These are phyloP conservation scores for Nyctanthes arbortristis DNA, from an alignment of 257 asterid genomes.

Conservation along the genomic window DNA sequence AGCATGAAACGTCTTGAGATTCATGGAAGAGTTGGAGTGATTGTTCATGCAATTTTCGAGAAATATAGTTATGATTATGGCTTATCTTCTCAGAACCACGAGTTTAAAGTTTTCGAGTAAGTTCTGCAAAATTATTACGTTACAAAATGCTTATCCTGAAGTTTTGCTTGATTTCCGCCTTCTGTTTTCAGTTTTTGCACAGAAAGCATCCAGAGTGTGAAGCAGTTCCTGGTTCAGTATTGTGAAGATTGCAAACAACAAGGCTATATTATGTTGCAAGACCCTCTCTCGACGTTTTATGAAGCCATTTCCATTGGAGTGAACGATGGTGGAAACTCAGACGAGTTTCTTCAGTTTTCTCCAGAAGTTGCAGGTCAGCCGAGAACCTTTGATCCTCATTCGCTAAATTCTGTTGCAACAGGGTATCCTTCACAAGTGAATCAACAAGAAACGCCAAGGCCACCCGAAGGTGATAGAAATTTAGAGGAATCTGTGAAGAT, in stretches of 20 bases:
- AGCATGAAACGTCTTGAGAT: slow-evolving; percentile 56
- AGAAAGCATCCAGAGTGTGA: slow-evolving; percentile 49
- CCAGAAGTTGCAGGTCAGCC: slow-evolving; percentile 36
- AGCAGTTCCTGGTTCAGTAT: slow-evolving; percentile 58
- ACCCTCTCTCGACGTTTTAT: slow-evolving; percentile 63
- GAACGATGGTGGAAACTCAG: slow-evolving; percentile 19
- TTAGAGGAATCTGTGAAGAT: slow-evolving; percentile 31
- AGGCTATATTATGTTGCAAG: slow-evolving; percentile 53
- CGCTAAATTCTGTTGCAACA: neutral
- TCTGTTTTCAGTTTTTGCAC: slow-evolving; percentile 42
- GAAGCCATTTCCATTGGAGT: slow-evolving; percentile 62
- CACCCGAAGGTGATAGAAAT: slow-evolving; percentile 18
- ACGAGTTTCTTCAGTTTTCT: slow-evolving; percentile 33
- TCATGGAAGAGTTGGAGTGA: slow-evolving; percentile 72
- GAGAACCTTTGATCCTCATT: neutral
- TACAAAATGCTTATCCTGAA: neutral
- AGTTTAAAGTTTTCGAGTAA: slow-evolving; percentile 57
- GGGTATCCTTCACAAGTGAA: neutral
- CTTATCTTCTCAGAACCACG: slow-evolving; percentile 31
- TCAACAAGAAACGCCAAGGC: slow-evolving; percentile 19
- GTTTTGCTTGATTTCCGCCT: neutral
- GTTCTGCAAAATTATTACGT: slow-evolving; percentile 11
- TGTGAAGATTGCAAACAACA: slow-evolving; percentile 60
- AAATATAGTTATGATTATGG: slow-evolving; percentile 34
- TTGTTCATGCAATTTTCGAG: slow-evolving; percentile 62